Percentiles rank a stretch among this genome's conserved stretches.
phyloP scores from a whole-genome alignment of 2,329 filamentous ascomycete species.

The Xylariales sp. region DNA sequence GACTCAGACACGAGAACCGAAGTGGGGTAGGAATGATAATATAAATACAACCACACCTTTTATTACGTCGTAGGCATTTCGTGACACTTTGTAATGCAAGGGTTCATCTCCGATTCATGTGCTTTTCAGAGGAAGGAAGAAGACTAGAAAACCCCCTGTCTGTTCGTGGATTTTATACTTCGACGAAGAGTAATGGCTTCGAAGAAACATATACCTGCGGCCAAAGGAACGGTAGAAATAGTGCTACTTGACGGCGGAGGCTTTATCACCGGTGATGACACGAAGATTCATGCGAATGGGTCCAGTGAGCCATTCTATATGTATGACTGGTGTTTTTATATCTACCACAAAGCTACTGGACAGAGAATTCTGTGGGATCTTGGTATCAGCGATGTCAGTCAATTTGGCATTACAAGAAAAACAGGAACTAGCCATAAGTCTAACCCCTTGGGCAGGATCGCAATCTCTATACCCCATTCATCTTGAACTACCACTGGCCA shows the following conservation, averaged over 20 bases:
- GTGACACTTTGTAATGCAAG: too few relatives aligned
- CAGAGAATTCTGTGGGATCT: slow-evolving; percentile 2
- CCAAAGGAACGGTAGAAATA: background rate
- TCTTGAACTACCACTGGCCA: slow-evolving; percentile 1
- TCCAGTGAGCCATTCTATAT: background rate
- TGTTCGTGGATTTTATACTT: too few relatives aligned
- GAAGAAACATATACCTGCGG: too few relatives aligned
- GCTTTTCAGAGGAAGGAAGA: too few relatives aligned
- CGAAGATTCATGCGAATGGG: background rate
- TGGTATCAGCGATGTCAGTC: background rate
- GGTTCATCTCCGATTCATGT: too few relatives aligned
- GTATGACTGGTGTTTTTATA: slow-evolving; percentile 3
- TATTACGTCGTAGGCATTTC: too few relatives aligned
- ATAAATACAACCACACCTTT: too few relatives aligned
- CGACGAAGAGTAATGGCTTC: too few relatives aligned
- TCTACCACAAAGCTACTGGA: background rate
- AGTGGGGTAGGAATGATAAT: too few relatives aligned
- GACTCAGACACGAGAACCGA: too few relatives aligned
- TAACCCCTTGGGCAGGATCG: background rate
- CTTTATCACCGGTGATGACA: slow-evolving; percentile 4
- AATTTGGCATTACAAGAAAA: background rate
- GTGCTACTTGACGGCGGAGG: slow-evolving; percentile 2
- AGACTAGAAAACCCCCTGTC: too few relatives aligned
- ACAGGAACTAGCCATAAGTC: background rate
- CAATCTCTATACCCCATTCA: slow-evolving; percentile 3